Evolutionary conservation across 2,329 filamentous ascomycete species (phyloP).

Genomic region (Neocucurbitaria cava): DNA sequence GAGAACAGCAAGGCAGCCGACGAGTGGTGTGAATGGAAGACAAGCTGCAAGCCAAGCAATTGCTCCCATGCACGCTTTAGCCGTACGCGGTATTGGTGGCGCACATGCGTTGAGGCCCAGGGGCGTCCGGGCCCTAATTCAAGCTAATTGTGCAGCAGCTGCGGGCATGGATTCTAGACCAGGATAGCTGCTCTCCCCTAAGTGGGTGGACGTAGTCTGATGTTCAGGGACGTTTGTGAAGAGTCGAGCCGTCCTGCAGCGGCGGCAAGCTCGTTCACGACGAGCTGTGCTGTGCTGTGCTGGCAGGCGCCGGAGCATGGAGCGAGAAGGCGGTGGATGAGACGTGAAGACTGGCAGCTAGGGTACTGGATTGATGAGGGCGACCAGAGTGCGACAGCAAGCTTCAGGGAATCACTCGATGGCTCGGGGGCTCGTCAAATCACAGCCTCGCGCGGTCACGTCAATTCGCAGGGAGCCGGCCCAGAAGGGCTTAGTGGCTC

Average conservation of each 20-base stretch:
- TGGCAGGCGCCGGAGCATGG: not conserved
- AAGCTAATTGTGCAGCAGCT: slow-evolving; percentile 8
- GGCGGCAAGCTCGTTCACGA: slow-evolving; percentile 14
- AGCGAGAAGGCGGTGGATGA: not conserved
- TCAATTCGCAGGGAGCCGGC: slow-evolving; percentile 7
- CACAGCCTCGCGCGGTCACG: not conserved
- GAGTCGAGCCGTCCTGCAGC: slow-evolving; percentile 13
- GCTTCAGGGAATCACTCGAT: not conserved
- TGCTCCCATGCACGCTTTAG: slow-evolving; percentile 16
- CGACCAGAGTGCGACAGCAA: slow-evolving; percentile 9
- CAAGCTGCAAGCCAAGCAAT: slow-evolving; percentile 19
- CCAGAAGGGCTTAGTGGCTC: slow-evolving; percentile 18
- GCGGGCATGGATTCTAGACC: slow-evolving; percentile 18
- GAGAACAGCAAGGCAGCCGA: slow-evolving; percentile 20
- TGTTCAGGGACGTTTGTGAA: slow-evolving; percentile 23
- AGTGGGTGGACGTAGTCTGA: slow-evolving; percentile 7
- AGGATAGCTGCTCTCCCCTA: slow-evolving; percentile 16
- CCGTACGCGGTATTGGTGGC: slow-evolving; percentile 9
- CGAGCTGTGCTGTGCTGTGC: not conserved
- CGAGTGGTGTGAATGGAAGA: slow-evolving; percentile 19
- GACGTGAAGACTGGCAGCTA: not conserved
- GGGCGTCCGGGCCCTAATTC: slow-evolving; percentile 12
- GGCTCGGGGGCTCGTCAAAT: slow-evolving; percentile 5
- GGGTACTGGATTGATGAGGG: slow-evolving; percentile 4
- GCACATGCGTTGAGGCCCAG: slow-evolving; percentile 25